A percentile compares a stretch with the other conserved stretches of the same genome.
phyloP scores from a whole-genome alignment of 371 early-diverging fungal species.

The Fennellomyces sp. region DNA sequence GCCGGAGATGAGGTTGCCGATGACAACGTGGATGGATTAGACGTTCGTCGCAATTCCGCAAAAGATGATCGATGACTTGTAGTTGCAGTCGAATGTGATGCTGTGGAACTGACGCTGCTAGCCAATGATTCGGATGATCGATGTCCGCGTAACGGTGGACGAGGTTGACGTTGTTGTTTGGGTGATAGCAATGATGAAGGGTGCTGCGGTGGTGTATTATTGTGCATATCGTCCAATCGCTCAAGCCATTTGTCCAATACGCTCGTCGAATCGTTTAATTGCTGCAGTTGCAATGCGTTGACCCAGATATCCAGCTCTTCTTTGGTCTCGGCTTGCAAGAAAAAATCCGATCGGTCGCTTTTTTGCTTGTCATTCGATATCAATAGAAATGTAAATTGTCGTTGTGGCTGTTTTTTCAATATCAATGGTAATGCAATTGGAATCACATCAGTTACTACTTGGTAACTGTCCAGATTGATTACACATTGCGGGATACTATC shows the following conservation, averaged over 20 bases:
- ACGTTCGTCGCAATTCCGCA: constrained; percentile 14
- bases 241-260: constrained; percentile 51
- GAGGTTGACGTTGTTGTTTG: not conserved
- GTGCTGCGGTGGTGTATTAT: constrained; percentile 5
- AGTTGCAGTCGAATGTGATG: constrained; percentile 1
- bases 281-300: constrained; percentile 19
- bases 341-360: constrained; percentile 34
- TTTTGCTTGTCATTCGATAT: constrained; percentile 31
- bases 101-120: constrained; percentile 11
- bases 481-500: constrained; percentile 29
- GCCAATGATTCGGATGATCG: constrained; percentile 17
- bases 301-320: constrained; percentile 32
- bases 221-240: constrained; percentile 33
- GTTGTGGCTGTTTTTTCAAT: constrained; percentile 16
- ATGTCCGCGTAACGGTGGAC: constrained; percentile 13
- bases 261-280: constrained; percentile 24
- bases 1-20: constrained; percentile 2
- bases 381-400: constrained; percentile 30
- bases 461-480: constrained; percentile 36
- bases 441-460: constrained; percentile 20
- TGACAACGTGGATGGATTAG: constrained; percentile 4
- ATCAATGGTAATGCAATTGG: constrained; percentile 8
- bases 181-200: not conserved
- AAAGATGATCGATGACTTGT: constrained; percentile 16
- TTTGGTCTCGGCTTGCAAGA: constrained; percentile 31